Conservation (phyloP, 1,284 basidiomycete species). For the Ganoderma leucocontextum region DNA sequence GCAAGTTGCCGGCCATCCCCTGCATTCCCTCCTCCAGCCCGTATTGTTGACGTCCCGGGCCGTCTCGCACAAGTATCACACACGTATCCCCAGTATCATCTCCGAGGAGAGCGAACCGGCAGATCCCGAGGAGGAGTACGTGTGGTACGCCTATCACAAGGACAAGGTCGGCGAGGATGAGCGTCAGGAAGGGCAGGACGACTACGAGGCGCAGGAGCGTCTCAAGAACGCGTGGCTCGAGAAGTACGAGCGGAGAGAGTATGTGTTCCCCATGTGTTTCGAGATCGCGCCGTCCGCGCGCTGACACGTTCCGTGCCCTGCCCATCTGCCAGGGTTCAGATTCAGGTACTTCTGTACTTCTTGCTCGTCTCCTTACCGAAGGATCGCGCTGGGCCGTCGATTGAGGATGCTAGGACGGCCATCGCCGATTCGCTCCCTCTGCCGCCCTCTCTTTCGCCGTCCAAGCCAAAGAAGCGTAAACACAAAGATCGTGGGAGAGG, state of each 20-base stretch:
- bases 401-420: constrained; percentile 14
- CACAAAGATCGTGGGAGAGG: constrained; percentile 49
- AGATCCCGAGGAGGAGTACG: constrained; percentile 72
- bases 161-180: constrained; percentile 56
- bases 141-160: constrained; percentile 73
- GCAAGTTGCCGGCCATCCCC: constrained; percentile 51
- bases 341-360: constrained; percentile 75
- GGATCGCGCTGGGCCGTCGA: constrained; percentile 10
- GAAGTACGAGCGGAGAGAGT: constrained; percentile 78
- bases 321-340: constrained; percentile 58
- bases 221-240: constrained; percentile 66
- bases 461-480: constrained; percentile 36
- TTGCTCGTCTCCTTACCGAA: constrained; percentile 69
- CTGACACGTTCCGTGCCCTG: constrained; percentile 14
- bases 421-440: constrained; percentile 21
- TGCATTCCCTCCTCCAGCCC: constrained; percentile 64
- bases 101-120: constrained; percentile 62
- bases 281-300: background rate
- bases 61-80: constrained; percentile 67
- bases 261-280: constrained; percentile 39
- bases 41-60: constrained; percentile 66
- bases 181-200: constrained; percentile 27
- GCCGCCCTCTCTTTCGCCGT: constrained; percentile 33
- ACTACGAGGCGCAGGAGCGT: constrained; percentile 46
- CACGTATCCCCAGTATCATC: constrained; percentile 65